Base-by-base conservation (phyloP, 2,329 filamentous ascomycete species). In the Sporothrix brasiliensis region DNA sequence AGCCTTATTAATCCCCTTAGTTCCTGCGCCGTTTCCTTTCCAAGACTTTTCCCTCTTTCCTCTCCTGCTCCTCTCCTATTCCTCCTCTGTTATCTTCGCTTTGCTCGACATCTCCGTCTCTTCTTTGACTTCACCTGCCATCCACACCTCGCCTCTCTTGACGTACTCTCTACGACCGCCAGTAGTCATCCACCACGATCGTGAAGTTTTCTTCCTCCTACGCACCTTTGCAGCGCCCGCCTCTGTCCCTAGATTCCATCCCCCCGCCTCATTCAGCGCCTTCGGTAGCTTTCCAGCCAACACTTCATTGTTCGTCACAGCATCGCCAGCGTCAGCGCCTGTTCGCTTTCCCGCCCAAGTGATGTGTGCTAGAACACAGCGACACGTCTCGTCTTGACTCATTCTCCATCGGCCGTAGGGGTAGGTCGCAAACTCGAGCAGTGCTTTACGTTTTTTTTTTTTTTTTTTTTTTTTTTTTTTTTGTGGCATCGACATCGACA, bases 1-100 rank as follows among this genome's bases (percentile, higher is more conserved):
- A 39, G 44, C 53, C 54, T 69, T 61, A 61, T 69, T 61, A 69
- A 61, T 58, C 66, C 66, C 52, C 66, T 24, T 2, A 50, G 39
- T 39, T 16, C 27, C 41, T 68, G 34, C 30, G 24, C 24, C 50
- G 27, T 54, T 41, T 67, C 54, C 27, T 44, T 44, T 60, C 34
- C 34, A 19, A 44, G 34, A 14, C 56, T 44, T 61, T 44, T 24
- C 11, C 56, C 52, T 47, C 19, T 27, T 27, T 47, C 34, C 56
- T 21, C 13, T 34, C 19, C 47, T 52, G 11, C 14, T 34, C 11
- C 16, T 56, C 34, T 52, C 21, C 53, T 14, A 30, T n/a, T 27
- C 19, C n/a, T 30, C n/a, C 11, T 13, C n/a, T 50, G 7, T 21
- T 16, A 30, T 41, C 54, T 21, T 21, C 21, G 6, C 21, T 50